phyloP scores from a whole-genome alignment of 2,329 filamentous ascomycete species.

The Clathrospora elynae region DNA sequence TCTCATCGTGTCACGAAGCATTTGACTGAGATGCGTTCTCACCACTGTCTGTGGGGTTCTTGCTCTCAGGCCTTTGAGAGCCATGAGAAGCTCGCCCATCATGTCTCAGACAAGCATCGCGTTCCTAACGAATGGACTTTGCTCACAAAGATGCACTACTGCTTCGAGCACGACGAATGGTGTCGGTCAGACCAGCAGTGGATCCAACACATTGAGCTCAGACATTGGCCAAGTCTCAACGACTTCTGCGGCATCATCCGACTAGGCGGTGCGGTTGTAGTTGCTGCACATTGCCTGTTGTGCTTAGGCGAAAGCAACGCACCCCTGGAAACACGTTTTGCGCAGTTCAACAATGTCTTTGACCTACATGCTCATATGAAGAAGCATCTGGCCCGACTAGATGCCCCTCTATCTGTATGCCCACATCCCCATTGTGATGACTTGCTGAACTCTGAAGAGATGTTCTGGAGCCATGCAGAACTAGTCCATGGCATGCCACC shows the following conservation, averaged over 20 bases:
- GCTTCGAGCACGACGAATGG: constrained; percentile 1
- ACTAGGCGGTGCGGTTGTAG: not conserved
- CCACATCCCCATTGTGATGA: not conserved
- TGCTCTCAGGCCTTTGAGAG: not conserved
- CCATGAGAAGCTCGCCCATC: not conserved
- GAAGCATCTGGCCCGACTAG: not conserved
- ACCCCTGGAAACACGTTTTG: not conserved
- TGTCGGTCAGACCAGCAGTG: not conserved
- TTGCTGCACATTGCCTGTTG: not conserved
- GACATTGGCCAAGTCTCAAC: not conserved
- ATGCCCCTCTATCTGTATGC: not conserved
- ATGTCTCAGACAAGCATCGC: not conserved
- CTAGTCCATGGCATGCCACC: constrained; percentile 1
- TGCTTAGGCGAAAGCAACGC: not conserved
- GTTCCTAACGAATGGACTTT: constrained; percentile 3
- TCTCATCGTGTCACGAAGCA: constrained; percentile 1
- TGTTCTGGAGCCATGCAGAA: not conserved
- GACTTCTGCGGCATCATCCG: not conserved
- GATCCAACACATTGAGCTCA: not conserved
- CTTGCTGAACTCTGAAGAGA: not conserved
- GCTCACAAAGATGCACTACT: constrained; percentile 1
- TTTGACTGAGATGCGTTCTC: not conserved
- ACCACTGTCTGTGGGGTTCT: not conserved
- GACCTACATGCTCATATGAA: not conserved
- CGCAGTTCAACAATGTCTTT: not conserved